phyloP scores from a whole-genome alignment of 176 grass and related monocot species.

The Oryza punctata region DNA sequence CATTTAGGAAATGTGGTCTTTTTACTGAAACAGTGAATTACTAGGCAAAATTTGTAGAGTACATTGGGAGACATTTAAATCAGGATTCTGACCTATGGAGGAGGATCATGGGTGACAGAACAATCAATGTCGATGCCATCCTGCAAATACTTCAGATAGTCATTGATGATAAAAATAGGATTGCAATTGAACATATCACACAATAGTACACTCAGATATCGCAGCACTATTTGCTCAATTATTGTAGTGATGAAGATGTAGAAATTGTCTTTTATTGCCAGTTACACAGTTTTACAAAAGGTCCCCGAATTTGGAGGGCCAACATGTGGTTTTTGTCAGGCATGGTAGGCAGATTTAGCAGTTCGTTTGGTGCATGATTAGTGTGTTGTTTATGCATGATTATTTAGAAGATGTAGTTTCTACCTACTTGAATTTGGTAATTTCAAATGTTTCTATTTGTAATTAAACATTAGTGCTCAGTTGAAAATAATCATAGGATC shows the following conservation, averaged over 20 bases:
- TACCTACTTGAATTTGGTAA: not conserved
- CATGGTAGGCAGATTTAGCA: constrained; percentile 4
- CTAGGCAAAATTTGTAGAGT: not conserved
- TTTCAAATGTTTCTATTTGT: not conserved
- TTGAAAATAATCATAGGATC: not conserved
- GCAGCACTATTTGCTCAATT: not conserved
- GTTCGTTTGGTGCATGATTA: not conserved
- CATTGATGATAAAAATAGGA: not conserved
- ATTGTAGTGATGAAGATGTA: constrained; percentile 17
- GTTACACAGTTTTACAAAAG: constrained; percentile 10
- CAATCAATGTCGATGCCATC: not conserved
- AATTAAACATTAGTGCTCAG: not conserved
- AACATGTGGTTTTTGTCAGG: not conserved
- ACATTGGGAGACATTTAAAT: not conserved
- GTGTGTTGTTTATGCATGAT: not conserved
- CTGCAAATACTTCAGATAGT: not conserved
- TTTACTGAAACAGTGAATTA: not conserved
- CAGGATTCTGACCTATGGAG: not conserved
- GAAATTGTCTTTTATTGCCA: constrained; percentile 3
- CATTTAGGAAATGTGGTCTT: not conserved
- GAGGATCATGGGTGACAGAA: not conserved
- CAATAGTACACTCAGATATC: not conserved
- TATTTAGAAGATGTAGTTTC: not conserved
- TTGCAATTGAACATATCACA: not conserved
- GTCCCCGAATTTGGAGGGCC: not conserved